A percentile compares a stretch with the other conserved stretches of the same genome.
phyloP scores from a whole-genome alignment of 2,329 filamentous ascomycete species.

The Aspergillus piperis region DNA sequence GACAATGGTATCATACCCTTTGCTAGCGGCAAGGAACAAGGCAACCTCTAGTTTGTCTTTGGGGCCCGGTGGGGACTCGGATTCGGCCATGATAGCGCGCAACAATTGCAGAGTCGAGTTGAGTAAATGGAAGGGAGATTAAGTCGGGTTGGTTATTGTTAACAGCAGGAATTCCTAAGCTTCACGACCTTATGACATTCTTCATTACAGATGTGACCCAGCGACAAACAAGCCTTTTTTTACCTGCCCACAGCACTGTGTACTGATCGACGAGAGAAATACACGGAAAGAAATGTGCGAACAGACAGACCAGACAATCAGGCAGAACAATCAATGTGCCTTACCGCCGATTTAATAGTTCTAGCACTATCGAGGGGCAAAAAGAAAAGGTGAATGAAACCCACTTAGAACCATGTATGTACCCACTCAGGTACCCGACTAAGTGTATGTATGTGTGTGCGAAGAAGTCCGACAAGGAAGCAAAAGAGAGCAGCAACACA shows the following conservation, averaged over 20 bases:
- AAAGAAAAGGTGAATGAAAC: neutral
- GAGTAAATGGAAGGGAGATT: neutral
- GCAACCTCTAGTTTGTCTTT: constrained; percentile 26
- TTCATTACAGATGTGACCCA: too few relatives aligned
- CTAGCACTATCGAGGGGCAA: neutral
- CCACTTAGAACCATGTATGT: neutral
- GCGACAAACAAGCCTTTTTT: neutral
- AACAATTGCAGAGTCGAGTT: neutral
- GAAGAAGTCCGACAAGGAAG: neutral
- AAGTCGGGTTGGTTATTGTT: too few relatives aligned
- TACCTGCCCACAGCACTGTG: neutral
- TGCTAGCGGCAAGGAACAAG: constrained; percentile 25
- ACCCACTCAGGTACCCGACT: neutral
- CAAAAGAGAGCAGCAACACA: neutral
- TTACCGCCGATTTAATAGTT: neutral
- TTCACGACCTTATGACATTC: neutral
- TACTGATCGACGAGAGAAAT: neutral
- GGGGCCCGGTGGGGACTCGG: constrained; percentile 14
- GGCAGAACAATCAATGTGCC: neutral
- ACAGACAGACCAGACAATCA: neutral
- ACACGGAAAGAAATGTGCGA: neutral
- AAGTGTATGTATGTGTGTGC: neutral
- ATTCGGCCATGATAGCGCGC: constrained; percentile 9
- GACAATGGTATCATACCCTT: constrained; percentile 29
- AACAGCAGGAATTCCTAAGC: neutral